Conservation (phyloP, 2,329 filamentous ascomycete species). For the Lasiodiplodia hormozganensis region DNA sequence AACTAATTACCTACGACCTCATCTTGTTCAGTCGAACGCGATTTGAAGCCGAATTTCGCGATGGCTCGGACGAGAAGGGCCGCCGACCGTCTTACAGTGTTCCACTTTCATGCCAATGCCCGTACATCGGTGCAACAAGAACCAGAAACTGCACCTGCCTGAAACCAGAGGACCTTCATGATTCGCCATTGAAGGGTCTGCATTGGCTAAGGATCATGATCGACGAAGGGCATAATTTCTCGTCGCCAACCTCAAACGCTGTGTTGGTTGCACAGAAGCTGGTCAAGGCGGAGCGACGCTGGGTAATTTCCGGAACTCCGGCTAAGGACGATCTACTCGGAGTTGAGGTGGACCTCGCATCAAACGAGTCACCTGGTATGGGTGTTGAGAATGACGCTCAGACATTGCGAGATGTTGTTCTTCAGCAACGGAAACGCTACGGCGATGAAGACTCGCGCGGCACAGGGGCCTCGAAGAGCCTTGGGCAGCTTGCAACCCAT, state of each 20-base stretch:
- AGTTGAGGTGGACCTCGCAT: constrained; percentile 66
- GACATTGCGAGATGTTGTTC: constrained; percentile 38
- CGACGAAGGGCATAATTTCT: constrained; percentile 89
- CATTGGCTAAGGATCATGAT: constrained; percentile 90
- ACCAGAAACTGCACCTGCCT: constrained; percentile 55
- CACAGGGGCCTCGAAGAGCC: constrained; percentile 61
- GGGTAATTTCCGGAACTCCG: constrained; percentile 91
- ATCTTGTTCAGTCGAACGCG: constrained; percentile 77
- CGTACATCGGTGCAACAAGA: constrained; percentile 54
- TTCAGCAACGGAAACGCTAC: constrained; percentile 52
- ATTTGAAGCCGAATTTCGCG: constrained; percentile 72
- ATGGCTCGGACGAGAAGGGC: constrained; percentile 56
- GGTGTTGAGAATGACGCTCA: constrained; percentile 33
- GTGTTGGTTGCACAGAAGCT: constrained; percentile 61
- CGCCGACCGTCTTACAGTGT: constrained; percentile 38
- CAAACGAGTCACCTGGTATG: constrained; percentile 41
- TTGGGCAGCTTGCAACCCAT: constrained; percentile 67
- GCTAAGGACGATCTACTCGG: constrained; percentile 79
- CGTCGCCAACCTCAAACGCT: constrained; percentile 68
- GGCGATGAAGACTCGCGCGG: constrained; percentile 47
- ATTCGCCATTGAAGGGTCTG: constrained; percentile 71
- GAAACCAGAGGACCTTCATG: constrained; percentile 51
- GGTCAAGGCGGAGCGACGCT: constrained; percentile 70
- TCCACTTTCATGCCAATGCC: constrained; percentile 41
- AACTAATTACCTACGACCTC: constrained; percentile 74